Evolutionary conservation across 208 protist genomes (phyloP).

Genomic region (Porcisia hertigi): DNA sequence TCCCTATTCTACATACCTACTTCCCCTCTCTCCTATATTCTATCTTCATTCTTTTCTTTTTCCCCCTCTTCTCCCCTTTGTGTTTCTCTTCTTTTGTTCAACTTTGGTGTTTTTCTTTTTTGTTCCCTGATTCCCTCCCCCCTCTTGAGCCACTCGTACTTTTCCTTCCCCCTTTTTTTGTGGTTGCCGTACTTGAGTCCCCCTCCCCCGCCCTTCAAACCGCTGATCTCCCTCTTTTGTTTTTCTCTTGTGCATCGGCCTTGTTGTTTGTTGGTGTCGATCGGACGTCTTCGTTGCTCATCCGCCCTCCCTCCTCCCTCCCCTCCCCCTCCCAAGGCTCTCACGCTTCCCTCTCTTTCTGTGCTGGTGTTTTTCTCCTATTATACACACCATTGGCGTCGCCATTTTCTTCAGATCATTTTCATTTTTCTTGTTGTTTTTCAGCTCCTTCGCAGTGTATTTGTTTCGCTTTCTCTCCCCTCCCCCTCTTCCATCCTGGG

Average conservation of each 20-base stretch:
- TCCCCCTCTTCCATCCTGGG: background rate
- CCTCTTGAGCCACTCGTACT: background rate
- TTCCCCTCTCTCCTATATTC: too few species aligned
- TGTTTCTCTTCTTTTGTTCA: background rate
- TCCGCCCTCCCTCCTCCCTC: background rate
- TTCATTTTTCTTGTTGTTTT: background rate
- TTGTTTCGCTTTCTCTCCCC: constrained; percentile 2
- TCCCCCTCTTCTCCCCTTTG: background rate
- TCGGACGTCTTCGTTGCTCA: background rate
- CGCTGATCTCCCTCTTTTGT: background rate
- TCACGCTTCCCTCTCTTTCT: background rate
- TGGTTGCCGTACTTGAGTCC: background rate
- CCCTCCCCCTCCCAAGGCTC: background rate
- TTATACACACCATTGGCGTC: background rate
- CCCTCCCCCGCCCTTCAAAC: background rate
- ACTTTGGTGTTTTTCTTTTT: background rate
- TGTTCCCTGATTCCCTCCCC: background rate
- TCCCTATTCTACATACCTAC: background rate
- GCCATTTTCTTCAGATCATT: background rate
- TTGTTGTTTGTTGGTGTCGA: background rate
- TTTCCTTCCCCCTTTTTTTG: background rate
- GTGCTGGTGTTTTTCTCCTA: background rate
- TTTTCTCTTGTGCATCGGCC: background rate
- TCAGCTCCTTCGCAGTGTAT: background rate
- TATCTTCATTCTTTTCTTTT: background rate